A percentile compares a stretch with the other conserved stretches of the same genome.
Evolutionary conservation across 2,329 filamentous ascomycete genomes (phyloP).

Genomic region (Fusarium virguliforme): DNA sequence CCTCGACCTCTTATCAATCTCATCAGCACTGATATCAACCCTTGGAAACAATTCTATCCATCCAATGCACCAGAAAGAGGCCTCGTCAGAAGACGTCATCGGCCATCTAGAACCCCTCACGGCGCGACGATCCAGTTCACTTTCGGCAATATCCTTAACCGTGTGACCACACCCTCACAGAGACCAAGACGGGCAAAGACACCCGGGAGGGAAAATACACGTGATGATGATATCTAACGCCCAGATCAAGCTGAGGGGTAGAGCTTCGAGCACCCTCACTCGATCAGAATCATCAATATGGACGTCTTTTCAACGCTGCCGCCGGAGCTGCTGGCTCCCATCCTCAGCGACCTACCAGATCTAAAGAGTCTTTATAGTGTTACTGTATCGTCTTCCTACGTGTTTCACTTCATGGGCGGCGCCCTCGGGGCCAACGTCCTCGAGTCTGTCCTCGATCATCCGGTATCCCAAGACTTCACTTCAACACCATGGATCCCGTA

Average conservation of each 20-base stretch:
- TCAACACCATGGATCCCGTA: constrained; percentile 34
- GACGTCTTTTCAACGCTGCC: constrained; percentile 30
- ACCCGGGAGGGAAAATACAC: constrained; percentile 11
- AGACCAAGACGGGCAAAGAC: constrained; percentile 17
- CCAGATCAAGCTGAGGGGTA: constrained; percentile 28
- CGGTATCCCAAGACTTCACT: constrained; percentile 9
- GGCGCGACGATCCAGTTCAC: constrained; percentile 25
- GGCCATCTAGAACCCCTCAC: constrained; percentile 21
- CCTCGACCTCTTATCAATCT: background rate
- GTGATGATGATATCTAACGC: constrained; percentile 26
- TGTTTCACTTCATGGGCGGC: constrained; percentile 28
- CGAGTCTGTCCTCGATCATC: constrained; percentile 22
- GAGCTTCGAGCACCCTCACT: background rate
- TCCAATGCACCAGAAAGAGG: background rate
- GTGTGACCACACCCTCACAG: constrained; percentile 11
- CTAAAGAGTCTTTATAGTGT: constrained; percentile 22
- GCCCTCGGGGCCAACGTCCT: constrained; percentile 24
- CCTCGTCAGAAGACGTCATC: constrained; percentile 21
- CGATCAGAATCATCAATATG: constrained; percentile 13
- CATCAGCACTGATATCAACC: background rate
- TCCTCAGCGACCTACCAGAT: constrained; percentile 22
- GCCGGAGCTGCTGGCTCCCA: constrained; percentile 26
- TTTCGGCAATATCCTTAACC: constrained; percentile 10
- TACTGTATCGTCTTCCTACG: constrained; percentile 15
- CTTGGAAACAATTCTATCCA: background rate